Base-by-base conservation (phyloP, 140 eudicot species). In the Bidens hawaiensis region DNA sequence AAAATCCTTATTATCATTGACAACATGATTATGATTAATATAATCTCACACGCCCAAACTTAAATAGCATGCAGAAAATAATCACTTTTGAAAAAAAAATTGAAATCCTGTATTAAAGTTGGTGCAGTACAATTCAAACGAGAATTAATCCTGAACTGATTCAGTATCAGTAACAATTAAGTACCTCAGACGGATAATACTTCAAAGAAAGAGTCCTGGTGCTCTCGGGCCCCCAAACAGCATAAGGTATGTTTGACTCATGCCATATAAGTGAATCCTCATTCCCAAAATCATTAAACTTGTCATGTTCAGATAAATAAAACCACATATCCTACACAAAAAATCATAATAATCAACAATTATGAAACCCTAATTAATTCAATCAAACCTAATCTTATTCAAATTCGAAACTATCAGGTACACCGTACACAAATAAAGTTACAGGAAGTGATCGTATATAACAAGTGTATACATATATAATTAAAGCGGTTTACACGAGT, bases 131-230 rank as follows among this genome's bases (percentile, higher is more conserved):
- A 65, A 10, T 19, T 34, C 6, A 8, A 13, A 15, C 0, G 15
- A 21, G 56, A 8, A 16, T 69, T n/a, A 49, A 49, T 7, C 16
- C 5, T 12, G 17, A 23, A 11, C 4, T 24, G 34, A 3, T 52
- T 49, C 28, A 8, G 28, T 9, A 49, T 38, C 16, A 0, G 45
- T 10, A 38, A 38, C 15, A 30, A 16, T 33, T 58, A n/a, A n/a
- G n/a, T n/a, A 91, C 98, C 98, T 91, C 89, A 47, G 98, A 81
- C 14, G 95, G 95, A 74, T 82, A 62, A 65, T 91, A 87, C 78
- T 82, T 87, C 74, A 87, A 64, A 9, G 96, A 91, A 46, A 87
- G 71, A 55, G 79, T 67, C 74, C 95, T 74, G 68, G 87, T 87
- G 79, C 95, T 82, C 69, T 82, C 88, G 26, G 91, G 78, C 3